Base-by-base conservation (phyloP, 768 basidiomycete species). In the Leccinum pellstonianum region DNA sequence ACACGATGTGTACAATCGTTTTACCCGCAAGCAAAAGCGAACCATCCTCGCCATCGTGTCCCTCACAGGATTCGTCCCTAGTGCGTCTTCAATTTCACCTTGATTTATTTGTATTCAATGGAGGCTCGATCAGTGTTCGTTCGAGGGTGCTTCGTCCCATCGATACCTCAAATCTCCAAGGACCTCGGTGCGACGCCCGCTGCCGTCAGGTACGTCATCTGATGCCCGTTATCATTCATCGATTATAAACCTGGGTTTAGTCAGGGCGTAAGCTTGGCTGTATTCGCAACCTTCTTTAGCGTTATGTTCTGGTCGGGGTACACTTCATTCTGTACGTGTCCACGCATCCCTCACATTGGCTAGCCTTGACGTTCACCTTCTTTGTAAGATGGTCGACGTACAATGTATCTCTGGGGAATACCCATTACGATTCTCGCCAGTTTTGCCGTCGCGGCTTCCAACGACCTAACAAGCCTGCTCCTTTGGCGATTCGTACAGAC, bases 91-190 rank as follows among this genome's bases (percentile, higher is more conserved):
- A 29, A 52, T 54, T 37, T 41, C 41, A 41, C 41, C 5, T 51
- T n/a, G 33, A 46, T 60, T 51, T 41, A 21, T 35, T 19, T 31
- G 41, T 41, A 41, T 41, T 41, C 41, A n/a, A 10, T 41, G 9
- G 41, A 41, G 41, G 41, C 41, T 23, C 47, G 47, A 52, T 3
- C 55, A 92, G 90, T 87, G 38, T 85, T 93, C 61, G 83, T 88
- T 0, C 76, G 83, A 7, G 86, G 84, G 0, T 83, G 83, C 1
- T 91, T 93, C 68, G 79, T 90, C 3, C 90, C 90, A 0, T 84
- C 85, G 0, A 87, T 93, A 58, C 88, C 90, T 0, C 81, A 87
- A 52, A 85, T 94, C 52, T 83, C 90, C 7, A 73, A 70, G 27
- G 90, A 93, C 59, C 71, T 93, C 11, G 49, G 80, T 25, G 77